Base-by-base conservation (phyloP, 192 early-diverging fungal species). In the Entophlyctis helioformis region DNA sequence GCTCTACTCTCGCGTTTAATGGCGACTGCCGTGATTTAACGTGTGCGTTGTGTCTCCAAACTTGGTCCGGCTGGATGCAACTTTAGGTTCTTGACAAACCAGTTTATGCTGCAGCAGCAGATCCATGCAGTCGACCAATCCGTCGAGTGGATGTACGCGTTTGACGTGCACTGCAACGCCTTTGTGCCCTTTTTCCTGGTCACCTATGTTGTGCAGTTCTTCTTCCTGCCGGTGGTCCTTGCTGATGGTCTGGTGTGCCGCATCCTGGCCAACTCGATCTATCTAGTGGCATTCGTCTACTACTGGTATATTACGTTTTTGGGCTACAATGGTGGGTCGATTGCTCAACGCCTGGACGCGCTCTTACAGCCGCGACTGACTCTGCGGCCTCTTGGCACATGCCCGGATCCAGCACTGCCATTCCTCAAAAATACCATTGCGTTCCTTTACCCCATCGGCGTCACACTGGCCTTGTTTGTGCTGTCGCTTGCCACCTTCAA, bases 121-220 rank as follows among this genome's bases (percentile, higher is more conserved):
- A 76, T 71, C 44, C 87, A 95, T 53, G 71, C 86, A 5, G 75
- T 76, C 6, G 83, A 87, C 33, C 91, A 95, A 54, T 55, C 73
- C 38, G 89, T 94, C 18, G 94, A 97, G 64, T 97, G 91, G 91
- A 80, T 82, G 34, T 97, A 96, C 56, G 84, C 83, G 34, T 91
- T 95, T 52, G 94, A 97, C 62, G 87, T 97, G 11, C 94, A 97
- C 50, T 95, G 90, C 69, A 97, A 97, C 59, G 66, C 90, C 20
- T 97, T 95, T 56, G 89, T 93, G 53, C 83, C 85, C 18, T 72
- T 89, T 44, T 95, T 86, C 47, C 66, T 85, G 37, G 57, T 88
- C 12, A 73, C 90, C 13, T 95, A 97, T 44, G 81, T 92, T 12
- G 59, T 91, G 54, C 91, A 95, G 63, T 86, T 97, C 46, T 89